Conservation (phyloP, 2,329 filamentous ascomycete genomes). For the Eutypella sp. region DNA sequence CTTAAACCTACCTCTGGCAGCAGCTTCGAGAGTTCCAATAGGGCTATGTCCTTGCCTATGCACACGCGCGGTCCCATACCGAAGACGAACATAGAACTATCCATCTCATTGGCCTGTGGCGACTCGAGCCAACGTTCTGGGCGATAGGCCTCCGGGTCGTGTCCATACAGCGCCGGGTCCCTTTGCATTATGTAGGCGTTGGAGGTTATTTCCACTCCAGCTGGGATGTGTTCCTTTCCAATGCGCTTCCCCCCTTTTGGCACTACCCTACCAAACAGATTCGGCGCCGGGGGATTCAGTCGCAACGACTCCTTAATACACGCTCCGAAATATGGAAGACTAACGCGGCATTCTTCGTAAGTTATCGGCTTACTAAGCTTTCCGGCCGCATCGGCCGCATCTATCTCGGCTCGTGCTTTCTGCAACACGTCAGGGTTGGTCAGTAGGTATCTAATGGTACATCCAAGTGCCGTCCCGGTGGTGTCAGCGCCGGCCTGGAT, state of each 20-base stretch:
- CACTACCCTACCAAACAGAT: conserved; percentile 8
- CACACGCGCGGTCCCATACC: conserved; percentile 16
- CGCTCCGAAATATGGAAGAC: conserved; percentile 13
- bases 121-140: conserved; percentile 28
- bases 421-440: conserved; percentile 1
- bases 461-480: conserved; percentile 5
- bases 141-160: conserved; percentile 24
- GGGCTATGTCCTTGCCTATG: conserved; percentile 20
- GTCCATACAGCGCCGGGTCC: conserved; percentile 23
- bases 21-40: conserved; percentile 18
- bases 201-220: conserved; percentile 25
- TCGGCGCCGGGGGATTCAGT: conserved; percentile 8
- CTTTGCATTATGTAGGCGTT: conserved; percentile 27
- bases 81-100: conserved; percentile 15
- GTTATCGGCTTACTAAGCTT: conserved; percentile 7
- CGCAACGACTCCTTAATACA: conserved; percentile 13
- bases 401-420: conserved; percentile 4
- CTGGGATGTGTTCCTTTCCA: conserved; percentile 5
- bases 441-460: conserved; percentile 4
- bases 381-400: background rate
- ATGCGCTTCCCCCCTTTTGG: conserved; percentile 7
- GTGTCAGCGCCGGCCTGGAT: conserved; percentile 10
- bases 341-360: conserved; percentile 9
- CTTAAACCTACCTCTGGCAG: conserved; percentile 5
- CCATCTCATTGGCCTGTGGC: conserved; percentile 4